Evolutionary conservation across 768 basidiomycete genomes (phyloP), one percentile per base, ranked within the genome.

Genomic region (Agaricus blazei): DNA sequence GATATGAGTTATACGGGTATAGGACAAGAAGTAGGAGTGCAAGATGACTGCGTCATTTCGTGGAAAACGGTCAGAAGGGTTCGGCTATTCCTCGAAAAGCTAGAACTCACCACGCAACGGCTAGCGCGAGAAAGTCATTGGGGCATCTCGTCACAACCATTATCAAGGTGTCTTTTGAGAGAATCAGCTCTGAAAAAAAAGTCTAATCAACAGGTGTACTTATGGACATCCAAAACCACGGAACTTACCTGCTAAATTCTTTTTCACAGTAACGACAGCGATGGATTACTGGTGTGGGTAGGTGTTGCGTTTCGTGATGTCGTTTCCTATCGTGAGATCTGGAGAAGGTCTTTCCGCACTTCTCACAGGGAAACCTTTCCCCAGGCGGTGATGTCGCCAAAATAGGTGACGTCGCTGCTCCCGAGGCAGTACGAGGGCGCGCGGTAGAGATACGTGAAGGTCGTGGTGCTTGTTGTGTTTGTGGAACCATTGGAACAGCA

Each of bases 301-400:
- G 75, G 63, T 90, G 88, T 62, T 88, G 85, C 14, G 85, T 88
- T 68, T 90, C 88, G 61, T 82, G 81, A 70, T 92, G 89, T 59
- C 89, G 80, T 70, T 90, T 88, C 60, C 87, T 81, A 70, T 92
- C 89, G 68, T 90, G 88, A 56, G 85, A 78, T 59, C 89, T 81
- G 34, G 87, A 88, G 67, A 91, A 91, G 26, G 87, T 85, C 69
- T 87, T 86, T 51, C 84, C 83, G 67, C 89, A 91, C 60, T 80
- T 78, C 55, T 86, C 81, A 71, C 89, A 91, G 54, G 78, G 75
- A 71, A 78, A 88, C 38, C 87, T 81, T 64, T 89, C 87, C 48
- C 77, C 78, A 46, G 75, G 69, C 51, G 77, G 70, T 55, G 73
- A 75, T 43, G 72, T 64, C 37, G 68, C 62, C 19, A 72, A 67